Base-by-base conservation (phyloP, 805 yeast genomes). In the Ogataea polymorpha region DNA sequence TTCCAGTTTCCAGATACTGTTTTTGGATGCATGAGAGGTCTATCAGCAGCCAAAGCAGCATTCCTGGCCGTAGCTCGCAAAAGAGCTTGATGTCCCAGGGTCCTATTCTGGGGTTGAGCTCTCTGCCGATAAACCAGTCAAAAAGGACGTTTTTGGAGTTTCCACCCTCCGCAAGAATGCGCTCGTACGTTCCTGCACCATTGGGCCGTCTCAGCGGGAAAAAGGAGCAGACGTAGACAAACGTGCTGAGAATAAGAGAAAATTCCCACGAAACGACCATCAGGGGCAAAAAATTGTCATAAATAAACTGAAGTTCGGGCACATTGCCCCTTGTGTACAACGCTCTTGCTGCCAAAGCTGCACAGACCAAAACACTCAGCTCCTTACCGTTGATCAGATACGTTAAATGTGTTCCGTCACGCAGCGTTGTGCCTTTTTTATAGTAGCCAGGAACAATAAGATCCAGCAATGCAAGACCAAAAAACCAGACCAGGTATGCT, bases 71-170 rank as follows among this genome's bases (percentile, higher is more conserved):
- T 62, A 93, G 74, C 63, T 93, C 99, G 63, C 96, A 86, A 56
- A 86, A 93, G 52, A 89, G 64, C 66, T 93, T 93, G 62, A 93
- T 79, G 60, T 93, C 99, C 72, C 90, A 79, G 0, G 74, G 56
- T 1, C 95, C 93, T 44, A 86, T 68, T 53, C 98, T 74, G 20
- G 98, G 99, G 61, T 93, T 93, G 57, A 93, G 71, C 65, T 91
- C 98, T 45, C 99, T 79, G 23, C 99, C 99, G 59, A 93, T 89
- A 58, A 89, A 93, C 97, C 96, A 90, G 58, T 93, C 96, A 59
- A 86, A 91, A 8, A 91, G 52, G 0, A 64, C 51, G 50, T 76
- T 80, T 0, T 87, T 86, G 0, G 95, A 72, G 65, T 91, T 91
- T 3, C 99, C 99, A 32, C 93, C 93, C 28, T 75, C 62, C 0